Evolutionary conservation across 768 basidiomycete genomes (phyloP).

Genomic region (Brasilioporus rufonigricans): DNA sequence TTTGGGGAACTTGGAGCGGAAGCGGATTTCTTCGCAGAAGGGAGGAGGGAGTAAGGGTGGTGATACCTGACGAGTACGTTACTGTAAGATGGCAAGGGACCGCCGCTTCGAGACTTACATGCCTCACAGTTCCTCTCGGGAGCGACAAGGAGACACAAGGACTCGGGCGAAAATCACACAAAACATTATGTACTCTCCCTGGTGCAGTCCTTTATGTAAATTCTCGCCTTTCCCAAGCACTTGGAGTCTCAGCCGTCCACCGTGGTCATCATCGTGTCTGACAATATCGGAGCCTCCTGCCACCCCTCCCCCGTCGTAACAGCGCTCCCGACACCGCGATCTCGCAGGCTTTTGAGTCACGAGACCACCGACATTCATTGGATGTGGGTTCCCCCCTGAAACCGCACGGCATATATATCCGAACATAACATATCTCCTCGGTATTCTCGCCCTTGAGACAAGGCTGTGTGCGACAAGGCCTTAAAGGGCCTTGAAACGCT

Average conservation of each 20-base stretch:
- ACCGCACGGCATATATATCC: neutral
- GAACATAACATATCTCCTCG: constrained; percentile 15
- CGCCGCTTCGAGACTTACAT: constrained; percentile 20
- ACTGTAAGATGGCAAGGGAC: neutral
- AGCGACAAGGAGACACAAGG: neutral
- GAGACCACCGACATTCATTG: neutral
- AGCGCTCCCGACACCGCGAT: neutral
- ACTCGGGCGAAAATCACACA: neutral
- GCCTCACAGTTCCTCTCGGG: constrained; percentile 1
- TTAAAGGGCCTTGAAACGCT: constrained; percentile 16
- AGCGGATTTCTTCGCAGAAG: constrained; percentile 21
- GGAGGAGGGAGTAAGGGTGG: constrained; percentile 24
- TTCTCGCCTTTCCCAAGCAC: constrained; percentile 19
- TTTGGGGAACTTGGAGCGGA: constrained; percentile 29
- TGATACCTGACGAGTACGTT: constrained; percentile 13
- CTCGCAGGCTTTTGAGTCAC: too few species aligned
- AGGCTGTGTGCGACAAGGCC: constrained; percentile 12
- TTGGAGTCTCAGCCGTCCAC: neutral
- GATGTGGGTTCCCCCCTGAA: neutral
- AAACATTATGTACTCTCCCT: constrained; percentile 21
- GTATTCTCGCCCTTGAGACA: constrained; percentile 7
- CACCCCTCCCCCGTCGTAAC: neutral
- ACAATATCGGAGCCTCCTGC: neutral
- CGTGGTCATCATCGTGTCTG: neutral
- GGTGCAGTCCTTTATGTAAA: constrained; percentile 29